Conservation (phyloP, 257 asterid genomes). For the Scutellaria galericulata region DNA sequence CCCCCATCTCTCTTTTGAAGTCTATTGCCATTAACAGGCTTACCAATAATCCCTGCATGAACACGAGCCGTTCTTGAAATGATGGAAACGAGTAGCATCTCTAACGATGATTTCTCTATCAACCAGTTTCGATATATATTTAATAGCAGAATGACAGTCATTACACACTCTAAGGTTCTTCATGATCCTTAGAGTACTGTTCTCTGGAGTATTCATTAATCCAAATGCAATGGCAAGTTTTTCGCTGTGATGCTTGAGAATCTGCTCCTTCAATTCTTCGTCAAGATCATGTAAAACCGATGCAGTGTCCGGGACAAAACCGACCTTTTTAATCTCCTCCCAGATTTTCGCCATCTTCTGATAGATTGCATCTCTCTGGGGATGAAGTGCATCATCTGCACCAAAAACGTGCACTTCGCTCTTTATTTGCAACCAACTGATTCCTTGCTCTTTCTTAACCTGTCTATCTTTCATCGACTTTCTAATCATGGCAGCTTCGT, state of each 20-base stretch:
- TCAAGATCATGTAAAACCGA: constrained; percentile 88
- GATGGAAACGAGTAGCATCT: constrained; percentile 87
- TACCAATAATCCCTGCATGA: constrained; percentile 86
- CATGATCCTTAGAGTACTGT: constrained; percentile 74
- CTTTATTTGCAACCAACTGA: constrained; percentile 86
- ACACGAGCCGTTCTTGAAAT: constrained; percentile 72
- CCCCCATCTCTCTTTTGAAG: too few relatives aligned
- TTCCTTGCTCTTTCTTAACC: constrained; percentile 90
- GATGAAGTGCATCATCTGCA: constrained; percentile 78
- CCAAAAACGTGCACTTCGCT: constrained; percentile 74
- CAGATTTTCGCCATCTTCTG: constrained; percentile 57
- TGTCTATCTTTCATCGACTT: constrained; percentile 80
- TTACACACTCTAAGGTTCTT: constrained; percentile 92
- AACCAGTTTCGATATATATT: constrained; percentile 67
- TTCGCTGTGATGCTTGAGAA: constrained; percentile 85
- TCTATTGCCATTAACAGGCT: neutral
- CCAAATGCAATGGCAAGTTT: constrained; percentile 90
- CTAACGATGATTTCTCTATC: constrained; percentile 70
- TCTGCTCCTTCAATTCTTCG: constrained; percentile 73
- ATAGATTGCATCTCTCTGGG: constrained; percentile 67
- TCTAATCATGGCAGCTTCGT: constrained; percentile 76
- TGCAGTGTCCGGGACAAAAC: constrained; percentile 72
- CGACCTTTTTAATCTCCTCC: constrained; percentile 84
- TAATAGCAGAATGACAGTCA: constrained; percentile 84
- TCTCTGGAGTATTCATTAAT: constrained; percentile 68